Base-by-base conservation (phyloP, 2,329 filamentous ascomycete species). In the Dactylellina drechsleri region DNA sequence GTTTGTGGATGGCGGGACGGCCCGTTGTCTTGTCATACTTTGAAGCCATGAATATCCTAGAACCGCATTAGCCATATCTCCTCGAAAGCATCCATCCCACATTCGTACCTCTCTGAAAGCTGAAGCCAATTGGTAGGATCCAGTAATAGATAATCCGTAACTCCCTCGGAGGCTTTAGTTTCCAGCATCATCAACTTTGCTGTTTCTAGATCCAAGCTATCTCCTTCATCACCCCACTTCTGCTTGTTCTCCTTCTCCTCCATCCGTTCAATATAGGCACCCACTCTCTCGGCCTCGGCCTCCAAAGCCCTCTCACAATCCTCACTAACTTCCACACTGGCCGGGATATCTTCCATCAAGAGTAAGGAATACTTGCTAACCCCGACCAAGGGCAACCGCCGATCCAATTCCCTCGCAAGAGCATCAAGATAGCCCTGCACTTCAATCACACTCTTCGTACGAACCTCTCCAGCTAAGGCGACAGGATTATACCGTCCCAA, bases 341-440 rank as follows among this genome's bases (percentile, higher is more conserved):
- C 72, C 26, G 72, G 72, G 23, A 76, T 76, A 47, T 76, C 72
- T 40, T 67, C 71, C 72, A 65, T 60, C 53, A 76, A 54, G 28
- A 76, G 31, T 10, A 76, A 50, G 13, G 36, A 8, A 58, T 47
- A 40, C 50, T 66, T 65, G 16, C 41, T 36, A 18, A 52, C 50
- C 23, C 41, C 53, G 13, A 36, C 28, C 31, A 26, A 16, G 31
- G 16, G 23, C 40, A 70, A 31, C 13, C 60, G 15, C 15, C 53
- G 56, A 7, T 71, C 66, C 26, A 67, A 28, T 23, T 60, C 65
- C 12, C 12, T 56, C 41, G 58, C 49, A 16, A 76, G 43, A 16
- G 45, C 43, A 49, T 76, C 40, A 18, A 76, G 28, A 43, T 76
- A 76, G 15, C 66, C 72, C 50, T 70, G 66, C 20, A 70, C 65